phyloP scores from a whole-genome alignment of 2,329 filamentous ascomycete species.

The Apiospora rasikravindrae region DNA sequence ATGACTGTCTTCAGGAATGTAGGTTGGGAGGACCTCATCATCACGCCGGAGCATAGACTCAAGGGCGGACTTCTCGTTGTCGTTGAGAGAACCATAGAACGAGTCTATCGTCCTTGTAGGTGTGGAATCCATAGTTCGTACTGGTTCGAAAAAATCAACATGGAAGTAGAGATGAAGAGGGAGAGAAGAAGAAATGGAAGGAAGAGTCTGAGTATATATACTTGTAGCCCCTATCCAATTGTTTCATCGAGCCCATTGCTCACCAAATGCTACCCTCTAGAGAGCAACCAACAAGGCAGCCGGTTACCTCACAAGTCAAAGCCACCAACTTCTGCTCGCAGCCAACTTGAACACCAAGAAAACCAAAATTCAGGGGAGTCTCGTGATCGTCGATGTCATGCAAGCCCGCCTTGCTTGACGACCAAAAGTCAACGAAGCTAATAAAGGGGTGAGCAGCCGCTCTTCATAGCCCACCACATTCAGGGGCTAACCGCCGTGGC shows the following conservation, averaged over 20 bases:
- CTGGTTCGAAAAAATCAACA: background rate
- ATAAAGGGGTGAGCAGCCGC: background rate
- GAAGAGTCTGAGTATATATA: background rate
- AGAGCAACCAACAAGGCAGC: background rate
- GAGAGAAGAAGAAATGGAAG: background rate
- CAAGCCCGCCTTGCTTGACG: background rate
- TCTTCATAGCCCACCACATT: background rate
- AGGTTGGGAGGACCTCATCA: background rate
- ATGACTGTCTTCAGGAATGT: background rate
- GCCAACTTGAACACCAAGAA: background rate
- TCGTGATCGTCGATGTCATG: slow-evolving; percentile 21
- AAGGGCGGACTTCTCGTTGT: background rate
- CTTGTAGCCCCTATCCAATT: background rate
- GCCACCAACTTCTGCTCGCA: background rate
- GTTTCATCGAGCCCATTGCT: background rate
- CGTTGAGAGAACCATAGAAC: background rate
- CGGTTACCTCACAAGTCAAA: slow-evolving; percentile 4
- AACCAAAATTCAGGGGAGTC: slow-evolving; percentile 28
- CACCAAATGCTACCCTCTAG: background rate
- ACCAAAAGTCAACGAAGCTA: background rate
- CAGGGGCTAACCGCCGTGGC: background rate
- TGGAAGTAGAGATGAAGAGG: background rate
- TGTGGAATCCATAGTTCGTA: background rate
- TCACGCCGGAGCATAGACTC: background rate
- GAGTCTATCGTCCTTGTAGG: background rate